These are phyloP conservation scores for Aureobasidium zeae DNA, from an alignment of 2,329 filamentous ascomycete genomes.

Conservation along the genomic window DNA sequence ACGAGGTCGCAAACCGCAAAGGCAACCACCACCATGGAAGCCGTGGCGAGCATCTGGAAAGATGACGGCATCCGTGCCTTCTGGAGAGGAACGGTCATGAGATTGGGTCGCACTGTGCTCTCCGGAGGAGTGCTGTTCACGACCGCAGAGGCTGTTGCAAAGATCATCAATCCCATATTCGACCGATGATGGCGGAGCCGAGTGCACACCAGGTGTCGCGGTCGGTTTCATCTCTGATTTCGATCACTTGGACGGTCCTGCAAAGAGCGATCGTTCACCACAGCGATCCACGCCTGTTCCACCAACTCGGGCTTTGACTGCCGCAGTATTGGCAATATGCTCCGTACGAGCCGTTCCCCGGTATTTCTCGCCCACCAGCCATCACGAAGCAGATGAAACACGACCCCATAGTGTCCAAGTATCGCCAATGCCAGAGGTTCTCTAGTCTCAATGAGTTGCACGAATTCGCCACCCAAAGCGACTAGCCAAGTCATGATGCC, in stretches of 20 bases:
- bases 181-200: neutral
- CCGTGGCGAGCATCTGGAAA: constrained; percentile 43
- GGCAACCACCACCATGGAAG: constrained; percentile 49
- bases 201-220: too few species aligned
- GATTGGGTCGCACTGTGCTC: constrained; percentile 53
- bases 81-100: constrained; percentile 61
- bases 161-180: constrained; percentile 32
- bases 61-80: constrained; percentile 53
- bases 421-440: neutral
- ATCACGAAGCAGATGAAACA: neutral
- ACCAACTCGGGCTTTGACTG: neutral
- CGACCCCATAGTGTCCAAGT: constrained; percentile 6
- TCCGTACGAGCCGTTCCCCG: constrained; percentile 1
- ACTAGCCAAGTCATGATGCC: constrained; percentile 8
- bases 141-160: constrained; percentile 49
- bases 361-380: constrained; percentile 10
- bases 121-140: constrained; percentile 60
- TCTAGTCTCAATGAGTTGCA: neutral
- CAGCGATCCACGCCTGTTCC: neutral
- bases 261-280: neutral
- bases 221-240: too few species aligned
- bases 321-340: neutral
- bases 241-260: neutral
- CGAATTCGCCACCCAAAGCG: neutral
- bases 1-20: constrained; percentile 52